phyloP scores from a whole-genome alignment of 768 basidiomycete species.

The Boletus rubescentipes region DNA sequence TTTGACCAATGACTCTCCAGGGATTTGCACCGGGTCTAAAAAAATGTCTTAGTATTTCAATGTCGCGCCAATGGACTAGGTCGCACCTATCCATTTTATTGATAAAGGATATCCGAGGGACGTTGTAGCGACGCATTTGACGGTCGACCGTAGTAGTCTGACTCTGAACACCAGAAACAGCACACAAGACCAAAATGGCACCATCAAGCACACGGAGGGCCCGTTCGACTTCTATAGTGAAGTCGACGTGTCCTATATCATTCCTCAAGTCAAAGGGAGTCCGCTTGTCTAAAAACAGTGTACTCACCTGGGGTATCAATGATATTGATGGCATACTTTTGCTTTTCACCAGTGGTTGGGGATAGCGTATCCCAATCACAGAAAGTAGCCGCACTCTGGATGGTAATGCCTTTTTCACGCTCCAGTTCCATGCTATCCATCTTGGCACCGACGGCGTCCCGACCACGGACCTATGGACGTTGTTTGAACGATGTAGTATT shows the following conservation, averaged over 20 bases:
- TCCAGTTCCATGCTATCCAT: constrained; percentile 99
- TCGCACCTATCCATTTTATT: constrained; percentile 96
- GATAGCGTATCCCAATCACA: constrained; percentile 89
- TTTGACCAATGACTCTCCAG: constrained; percentile 90
- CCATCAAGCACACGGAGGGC: constrained; percentile 96
- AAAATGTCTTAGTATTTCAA: background rate
- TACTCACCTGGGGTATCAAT: constrained; percentile 91
- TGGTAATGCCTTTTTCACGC: constrained; percentile 98
- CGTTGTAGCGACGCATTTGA: constrained; percentile 96
- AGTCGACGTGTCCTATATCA: constrained; percentile 92
- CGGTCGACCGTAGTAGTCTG: constrained; percentile 99
- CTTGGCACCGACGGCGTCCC: constrained; percentile 96
- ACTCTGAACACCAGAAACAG: constrained; percentile 94
- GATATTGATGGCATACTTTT: constrained; percentile 94
- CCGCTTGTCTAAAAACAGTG: too few relatives aligned
- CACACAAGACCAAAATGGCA: constrained; percentile 93
- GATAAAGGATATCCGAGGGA: constrained; percentile 93
- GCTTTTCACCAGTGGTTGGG: constrained; percentile 57
- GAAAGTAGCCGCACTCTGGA: constrained; percentile 97
- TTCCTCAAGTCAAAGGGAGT: background rate
- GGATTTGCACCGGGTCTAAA: constrained; percentile 93
- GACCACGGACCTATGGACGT: constrained; percentile 71
- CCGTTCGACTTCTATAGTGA: constrained; percentile 98
- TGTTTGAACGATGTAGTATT: background rate
- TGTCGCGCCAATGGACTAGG: background rate